Evolutionary conservation across 2,329 filamentous ascomycete genomes (phyloP), one percentile per base, ranked within the genome.

Genomic region (Microcyclospora pomicola): DNA sequence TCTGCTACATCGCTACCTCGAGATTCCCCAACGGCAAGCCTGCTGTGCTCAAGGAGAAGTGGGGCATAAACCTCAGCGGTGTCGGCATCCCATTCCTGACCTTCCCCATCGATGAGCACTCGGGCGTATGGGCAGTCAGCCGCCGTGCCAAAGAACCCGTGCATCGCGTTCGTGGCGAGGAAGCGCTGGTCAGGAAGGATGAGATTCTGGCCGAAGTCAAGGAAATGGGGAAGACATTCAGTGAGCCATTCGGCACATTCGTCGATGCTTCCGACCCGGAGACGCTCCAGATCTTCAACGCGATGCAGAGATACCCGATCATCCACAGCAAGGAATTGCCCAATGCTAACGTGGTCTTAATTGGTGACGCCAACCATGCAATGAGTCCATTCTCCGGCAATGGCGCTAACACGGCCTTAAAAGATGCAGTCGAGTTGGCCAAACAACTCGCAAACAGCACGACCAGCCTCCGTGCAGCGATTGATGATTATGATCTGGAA

Each of bases 361-460:
- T 71, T 15, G 68, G 68, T 9, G 67, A 71, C 44, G 58, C 59
- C 38, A 71, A 71, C 42, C 68, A 71, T 46, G 66, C 67, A 1
- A 56, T 69, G 5, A 67, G 59, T 36, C 64, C 67, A 0, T 71
- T 69, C 50, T 63, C 67, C 5, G 66, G 68, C 1, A 65, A 60
- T 39, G 68, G 68, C 0, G 67, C 65, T 0, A 69, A 68, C 43
- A 46, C 70, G 40, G 67, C 66, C 2, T 41, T 70, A 16, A 61
- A 56, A 37, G 67, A 71, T 45, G 66, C 55, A 0, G 67, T 61
- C 58, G 63, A 68, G 34, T 52, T 68, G n/a, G 67, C 19, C 19
- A 24, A 24, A 7, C 19, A 7, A 24, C 19, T 24, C 7, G 19
- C 19, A 24, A 24, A 24, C 7, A 24, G 19, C 19, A 24, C 19